Percentiles rank a stretch among this genome's conserved stretches.
Conservation (phyloP, 1,139 yeast genomes). For the Lodderomyces orthopsilosis region DNA sequence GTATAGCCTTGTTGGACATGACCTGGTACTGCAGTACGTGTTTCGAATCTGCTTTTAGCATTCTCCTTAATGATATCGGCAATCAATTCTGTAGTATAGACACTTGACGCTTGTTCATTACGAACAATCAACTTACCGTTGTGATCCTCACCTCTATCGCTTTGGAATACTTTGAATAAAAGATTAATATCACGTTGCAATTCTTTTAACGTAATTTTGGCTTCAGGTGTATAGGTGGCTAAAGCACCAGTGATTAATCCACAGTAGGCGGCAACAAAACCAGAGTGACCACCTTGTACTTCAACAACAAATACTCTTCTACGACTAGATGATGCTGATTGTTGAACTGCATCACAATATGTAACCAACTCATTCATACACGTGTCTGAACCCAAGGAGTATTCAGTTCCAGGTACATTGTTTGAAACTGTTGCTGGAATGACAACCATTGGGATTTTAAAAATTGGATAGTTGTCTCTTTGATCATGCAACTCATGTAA, state of each 20-base stretch:
- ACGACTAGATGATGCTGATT: slow-evolving; percentile 91
- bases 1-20: slow-evolving; percentile 82
- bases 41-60: slow-evolving; percentile 66
- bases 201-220: slow-evolving; percentile 68
- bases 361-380: slow-evolving; percentile 86
- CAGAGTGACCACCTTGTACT: slow-evolving; percentile 96
- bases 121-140: slow-evolving; percentile 73
- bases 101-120: slow-evolving; percentile 67
- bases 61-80: slow-evolving; percentile 68
- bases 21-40: slow-evolving; percentile 77
- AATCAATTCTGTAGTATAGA: slow-evolving; percentile 62
- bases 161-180: slow-evolving; percentile 48
- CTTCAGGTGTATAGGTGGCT: slow-evolving; percentile 92
- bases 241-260: slow-evolving; percentile 92
- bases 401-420: slow-evolving; percentile 96
- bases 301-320: slow-evolving; percentile 95
- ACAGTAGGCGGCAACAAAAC: slow-evolving; percentile 84
- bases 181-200: slow-evolving; percentile 43
- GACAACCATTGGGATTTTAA: slow-evolving; percentile 90
- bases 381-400: slow-evolving; percentile 90
- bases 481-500: slow-evolving; percentile 76
- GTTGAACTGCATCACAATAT: slow-evolving; percentile 94
- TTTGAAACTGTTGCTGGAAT: slow-evolving; percentile 96
- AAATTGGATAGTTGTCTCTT: slow-evolving; percentile 74
- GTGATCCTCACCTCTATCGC: slow-evolving; percentile 77